phyloP scores from a whole-genome alignment of 2,329 filamentous ascomycete genomes.

The Raffaelea arxii region DNA sequence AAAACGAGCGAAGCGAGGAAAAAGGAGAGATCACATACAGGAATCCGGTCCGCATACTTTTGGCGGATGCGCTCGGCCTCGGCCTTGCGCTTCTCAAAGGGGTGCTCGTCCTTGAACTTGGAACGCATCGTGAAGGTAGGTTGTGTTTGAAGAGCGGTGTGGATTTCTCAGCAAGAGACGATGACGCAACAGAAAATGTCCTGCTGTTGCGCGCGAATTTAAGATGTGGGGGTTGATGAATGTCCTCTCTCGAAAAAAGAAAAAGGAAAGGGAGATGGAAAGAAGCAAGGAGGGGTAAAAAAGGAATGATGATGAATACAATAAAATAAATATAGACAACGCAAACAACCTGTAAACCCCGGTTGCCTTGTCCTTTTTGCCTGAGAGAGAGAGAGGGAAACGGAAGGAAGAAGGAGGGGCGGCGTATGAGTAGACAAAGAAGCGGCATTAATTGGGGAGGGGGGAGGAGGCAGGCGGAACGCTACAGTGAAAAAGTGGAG shows the following conservation, averaged over 20 bases:
- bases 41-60: constrained; percentile 98
- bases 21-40: constrained; percentile 53
- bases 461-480: constrained; percentile 2
- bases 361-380: no score
- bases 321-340: no score
- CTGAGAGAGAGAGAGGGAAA: neutral
- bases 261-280: neutral
- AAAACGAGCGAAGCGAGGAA: no score
- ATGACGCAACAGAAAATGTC: neutral
- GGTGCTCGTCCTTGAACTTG: constrained; percentile 99
- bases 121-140: constrained; percentile 68
- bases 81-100: constrained; percentile 99
- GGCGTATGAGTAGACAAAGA: neutral
- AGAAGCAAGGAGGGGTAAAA: neutral
- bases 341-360: no score
- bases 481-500: constrained; percentile 5
- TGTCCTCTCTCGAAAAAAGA: neutral
- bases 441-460: neutral
- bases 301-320: neutral
- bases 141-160: constrained; percentile 9
- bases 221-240: neutral
- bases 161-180: neutral
- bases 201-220: neutral
- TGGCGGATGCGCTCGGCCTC: constrained; percentile 98
- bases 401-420: neutral